phyloP scores from a whole-genome alignment of 768 basidiomycete species.

The Mycena alexandri region DNA sequence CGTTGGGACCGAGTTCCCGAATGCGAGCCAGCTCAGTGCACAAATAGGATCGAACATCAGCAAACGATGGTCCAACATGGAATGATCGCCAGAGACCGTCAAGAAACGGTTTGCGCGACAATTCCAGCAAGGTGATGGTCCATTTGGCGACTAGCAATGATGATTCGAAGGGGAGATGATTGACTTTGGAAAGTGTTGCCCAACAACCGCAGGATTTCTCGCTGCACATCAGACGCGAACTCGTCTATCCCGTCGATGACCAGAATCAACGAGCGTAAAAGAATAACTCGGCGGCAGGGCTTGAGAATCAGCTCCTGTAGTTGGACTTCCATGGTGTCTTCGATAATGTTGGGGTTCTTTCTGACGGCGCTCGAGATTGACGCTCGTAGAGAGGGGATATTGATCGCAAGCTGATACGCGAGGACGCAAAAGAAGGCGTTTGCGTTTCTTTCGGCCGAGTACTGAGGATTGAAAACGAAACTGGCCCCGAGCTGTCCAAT shows the following conservation, averaged over 20 bases:
- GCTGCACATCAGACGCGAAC: slow-evolving; percentile 16
- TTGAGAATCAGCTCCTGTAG: slow-evolving; percentile 29
- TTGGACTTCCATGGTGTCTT: slow-evolving; percentile 17
- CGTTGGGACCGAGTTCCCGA: background rate
- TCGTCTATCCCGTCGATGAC: slow-evolving; percentile 33
- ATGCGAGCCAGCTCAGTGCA: slow-evolving; percentile 9
- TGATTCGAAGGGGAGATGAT: slow-evolving; percentile 8
- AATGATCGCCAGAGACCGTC: slow-evolving; percentile 16
- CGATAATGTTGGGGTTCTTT: slow-evolving; percentile 20
- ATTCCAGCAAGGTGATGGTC: no score
- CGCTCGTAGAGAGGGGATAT: slow-evolving; percentile 24
- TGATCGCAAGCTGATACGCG: slow-evolving; percentile 31
- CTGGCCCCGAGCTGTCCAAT: slow-evolving; percentile 15
- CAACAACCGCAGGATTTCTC: slow-evolving; percentile 25
- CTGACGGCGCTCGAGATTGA: slow-evolving; percentile 26
- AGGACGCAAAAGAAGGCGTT: slow-evolving; percentile 18
- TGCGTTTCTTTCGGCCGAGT: background rate
- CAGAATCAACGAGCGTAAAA: slow-evolving; percentile 13
- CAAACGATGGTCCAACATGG: slow-evolving; percentile 21
- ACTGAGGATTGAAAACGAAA: slow-evolving; percentile 21
- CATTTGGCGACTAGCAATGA: slow-evolving; percentile 22
- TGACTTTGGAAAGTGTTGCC: slow-evolving; percentile 10
- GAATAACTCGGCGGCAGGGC: slow-evolving; percentile 15
- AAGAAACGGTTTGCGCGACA: no score
- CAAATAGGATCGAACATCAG: slow-evolving; percentile 31